phyloP scores from a whole-genome alignment of 768 basidiomycete species.

The Suillus weaverae region DNA sequence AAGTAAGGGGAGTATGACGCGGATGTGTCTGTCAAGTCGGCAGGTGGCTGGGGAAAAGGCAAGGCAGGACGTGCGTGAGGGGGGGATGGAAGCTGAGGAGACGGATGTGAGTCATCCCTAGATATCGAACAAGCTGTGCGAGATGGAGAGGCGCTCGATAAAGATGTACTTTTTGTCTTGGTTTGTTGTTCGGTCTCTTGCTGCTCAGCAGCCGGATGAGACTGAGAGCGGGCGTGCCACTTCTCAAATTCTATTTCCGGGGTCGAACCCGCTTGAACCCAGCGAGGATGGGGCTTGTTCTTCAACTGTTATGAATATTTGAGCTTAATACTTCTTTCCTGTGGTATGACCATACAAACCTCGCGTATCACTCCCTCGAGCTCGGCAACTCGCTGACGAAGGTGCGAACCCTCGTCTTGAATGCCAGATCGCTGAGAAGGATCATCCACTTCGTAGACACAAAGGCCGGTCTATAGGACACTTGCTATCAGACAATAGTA shows the following conservation, averaged over 20 bases:
- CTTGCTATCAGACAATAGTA: slow-evolving; percentile 15
- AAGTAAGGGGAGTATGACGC: slow-evolving; percentile 19
- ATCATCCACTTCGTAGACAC: slow-evolving; percentile 84
- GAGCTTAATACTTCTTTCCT: neutral
- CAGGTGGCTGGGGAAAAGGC: slow-evolving; percentile 31
- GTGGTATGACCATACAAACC: slow-evolving; percentile 35
- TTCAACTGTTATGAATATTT: slow-evolving; percentile 47
- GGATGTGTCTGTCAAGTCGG: slow-evolving; percentile 7
- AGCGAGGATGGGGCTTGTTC: slow-evolving; percentile 71
- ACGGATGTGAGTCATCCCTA: slow-evolving; percentile 7
- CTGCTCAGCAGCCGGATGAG: slow-evolving; percentile 17
- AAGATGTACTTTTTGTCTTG: neutral
- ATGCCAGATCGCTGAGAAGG: slow-evolving; percentile 52
- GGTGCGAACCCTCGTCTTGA: slow-evolving; percentile 63
- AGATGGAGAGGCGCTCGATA: slow-evolving; percentile 3
- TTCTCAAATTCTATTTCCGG: slow-evolving; percentile 28
- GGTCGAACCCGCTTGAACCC: slow-evolving; percentile 38
- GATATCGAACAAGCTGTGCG: slow-evolving; percentile 5
- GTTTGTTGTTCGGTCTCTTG: slow-evolving; percentile 10
- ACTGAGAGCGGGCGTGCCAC: slow-evolving; percentile 23
- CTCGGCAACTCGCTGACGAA: slow-evolving; percentile 77
- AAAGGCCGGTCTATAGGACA: slow-evolving; percentile 65
- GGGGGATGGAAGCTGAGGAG: slow-evolving; percentile 23
- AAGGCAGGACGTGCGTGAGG: slow-evolving; percentile 32
- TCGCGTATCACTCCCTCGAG: slow-evolving; percentile 84